Conservation (phyloP, 345 rosid species). For the Arabidopsis thaliana region DNA sequence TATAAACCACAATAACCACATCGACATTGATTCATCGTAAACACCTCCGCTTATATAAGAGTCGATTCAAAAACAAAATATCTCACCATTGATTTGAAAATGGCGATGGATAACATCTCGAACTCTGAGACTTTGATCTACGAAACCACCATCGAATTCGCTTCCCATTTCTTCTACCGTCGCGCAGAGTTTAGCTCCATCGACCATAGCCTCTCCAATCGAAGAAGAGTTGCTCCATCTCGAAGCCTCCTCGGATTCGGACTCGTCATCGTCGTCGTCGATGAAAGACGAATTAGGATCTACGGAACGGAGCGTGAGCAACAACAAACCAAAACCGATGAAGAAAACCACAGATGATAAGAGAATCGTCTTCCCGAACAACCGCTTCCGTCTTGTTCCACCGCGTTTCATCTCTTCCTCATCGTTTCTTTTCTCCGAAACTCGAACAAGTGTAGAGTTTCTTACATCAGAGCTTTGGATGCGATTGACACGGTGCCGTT, state of each 20-base stretch:
- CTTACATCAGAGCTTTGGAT: slow-evolving; percentile 6
- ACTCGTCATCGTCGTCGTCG: slow-evolving; percentile 43
- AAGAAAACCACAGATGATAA: slow-evolving; percentile 50
- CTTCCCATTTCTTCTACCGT: slow-evolving; percentile 97
- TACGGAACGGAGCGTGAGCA: slow-evolving; percentile 58
- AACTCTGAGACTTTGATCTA: slow-evolving; percentile 70
- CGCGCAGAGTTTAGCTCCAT: slow-evolving; percentile 61
- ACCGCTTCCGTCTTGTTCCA: slow-evolving; percentile 56
- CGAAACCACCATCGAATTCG: slow-evolving; percentile 58
- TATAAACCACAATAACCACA: slow-evolving; percentile 37
- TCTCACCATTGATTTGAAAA: slow-evolving; percentile 65
- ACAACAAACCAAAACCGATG: slow-evolving; percentile 55
- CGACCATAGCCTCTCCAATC: slow-evolving; percentile 22
- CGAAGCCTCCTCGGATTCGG: slow-evolving; percentile 36
- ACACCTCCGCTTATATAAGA: background rate
- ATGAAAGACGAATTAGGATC: slow-evolving; percentile 52
- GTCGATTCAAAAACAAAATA: background rate
- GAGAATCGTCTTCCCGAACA: slow-evolving; percentile 51
- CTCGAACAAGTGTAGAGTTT: slow-evolving; percentile 11
- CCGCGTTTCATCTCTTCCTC: slow-evolving; percentile 46
- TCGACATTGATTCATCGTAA: background rate
- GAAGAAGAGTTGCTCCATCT: slow-evolving; percentile 25
- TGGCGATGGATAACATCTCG: slow-evolving; percentile 63
- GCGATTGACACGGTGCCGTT: slow-evolving; percentile 22
- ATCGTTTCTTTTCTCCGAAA: slow-evolving; percentile 5